Evolutionary conservation across 2,329 filamentous ascomycete species (phyloP), one percentile per base, ranked within the genome.

Genomic region (Talaromyces islandicus): DNA sequence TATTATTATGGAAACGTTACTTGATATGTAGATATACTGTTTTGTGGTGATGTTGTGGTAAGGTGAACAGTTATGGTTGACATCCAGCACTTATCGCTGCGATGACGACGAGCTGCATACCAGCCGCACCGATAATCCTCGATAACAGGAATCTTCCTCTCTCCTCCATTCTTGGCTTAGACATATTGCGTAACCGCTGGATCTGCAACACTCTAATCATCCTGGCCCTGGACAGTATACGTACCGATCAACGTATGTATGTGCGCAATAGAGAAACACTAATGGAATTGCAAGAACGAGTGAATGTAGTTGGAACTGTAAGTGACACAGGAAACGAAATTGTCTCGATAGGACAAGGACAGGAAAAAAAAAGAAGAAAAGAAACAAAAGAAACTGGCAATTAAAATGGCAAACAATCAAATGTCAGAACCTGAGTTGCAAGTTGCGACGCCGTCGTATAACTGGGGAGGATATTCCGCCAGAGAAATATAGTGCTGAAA

Each of bases 311-410:
- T 52, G 62, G 54, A 58, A 62, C 57, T 63, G 61, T 64, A 60
- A 63, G 52, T 59, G 62, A 59, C 55, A 59, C 55, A 54, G 59
- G 63, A 56, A 64, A 63, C 58, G 63, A 60, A 58, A 60, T 54
- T 53, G 60, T 58, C 60, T 56, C 63, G 57, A 59, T 63, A 65
- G 56, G 64, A 64, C 59, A 60, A 21, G 50, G 21, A 46, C 41
- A 35, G 53, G 25, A 54, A 9, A 48, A 60, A 46, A 51, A 50
- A 24, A 43, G 51, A 48, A 57, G 51, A 21, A 60, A 54, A 29
- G 24, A 29, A 43, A 53, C 56, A 48, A 61, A 43, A 21, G 24
- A 25, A 24, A 24, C 6, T 51, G 21, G 24, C 48, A 51, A 27
- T 52, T 25, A 29, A 43, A 29, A 52, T 52, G 48, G 24, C 48